Evolutionary conservation across 768 basidiomycete species (phyloP).

Genomic region (Lyophyllum decastes): DNA sequence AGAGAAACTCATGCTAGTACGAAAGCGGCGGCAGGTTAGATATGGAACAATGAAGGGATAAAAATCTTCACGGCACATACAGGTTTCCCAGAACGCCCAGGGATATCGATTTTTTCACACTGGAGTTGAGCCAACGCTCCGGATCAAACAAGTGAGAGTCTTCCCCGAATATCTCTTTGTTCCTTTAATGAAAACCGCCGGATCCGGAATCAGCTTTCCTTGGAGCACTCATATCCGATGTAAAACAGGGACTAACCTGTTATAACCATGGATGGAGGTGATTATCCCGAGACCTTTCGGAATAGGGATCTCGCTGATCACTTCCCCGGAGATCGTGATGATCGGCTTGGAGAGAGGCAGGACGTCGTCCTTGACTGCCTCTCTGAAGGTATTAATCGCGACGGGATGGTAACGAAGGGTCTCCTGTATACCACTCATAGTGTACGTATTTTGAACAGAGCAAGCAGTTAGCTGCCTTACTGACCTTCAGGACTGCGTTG

Average conservation of each 20-base stretch:
- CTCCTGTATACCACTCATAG: conserved; percentile 33
- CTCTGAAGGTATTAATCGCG: conserved; percentile 32
- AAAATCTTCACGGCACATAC: conserved; percentile 27
- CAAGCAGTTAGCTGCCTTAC: neutral
- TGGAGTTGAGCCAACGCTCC: conserved; percentile 46
- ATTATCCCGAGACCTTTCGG: conserved; percentile 52
- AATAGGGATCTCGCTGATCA: conserved; percentile 47
- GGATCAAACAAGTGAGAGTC: conserved; percentile 50
- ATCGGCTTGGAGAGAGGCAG: conserved; percentile 60
- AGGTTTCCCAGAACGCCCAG: conserved; percentile 50
- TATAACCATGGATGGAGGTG: conserved; percentile 52
- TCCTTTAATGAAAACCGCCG: conserved; percentile 22
- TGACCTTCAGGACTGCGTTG: conserved; percentile 46
- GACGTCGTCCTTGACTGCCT: conserved; percentile 52
- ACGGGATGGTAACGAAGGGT: conserved; percentile 46
- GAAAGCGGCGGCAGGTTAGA: neutral
- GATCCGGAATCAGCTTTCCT: neutral
- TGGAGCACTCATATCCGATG: neutral
- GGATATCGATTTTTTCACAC: conserved; percentile 41
- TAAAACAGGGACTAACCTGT: conserved; percentile 36
- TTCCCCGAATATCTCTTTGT: conserved; percentile 45
- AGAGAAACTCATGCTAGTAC: conserved; percentile 29
- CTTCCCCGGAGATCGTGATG: conserved; percentile 42
- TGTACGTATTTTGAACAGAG: neutral
- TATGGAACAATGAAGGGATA: neutral